These are phyloP conservation scores for Exophiala oligosperma DNA, from an alignment of 2,329 filamentous ascomycete genomes.

Conservation along the genomic window DNA sequence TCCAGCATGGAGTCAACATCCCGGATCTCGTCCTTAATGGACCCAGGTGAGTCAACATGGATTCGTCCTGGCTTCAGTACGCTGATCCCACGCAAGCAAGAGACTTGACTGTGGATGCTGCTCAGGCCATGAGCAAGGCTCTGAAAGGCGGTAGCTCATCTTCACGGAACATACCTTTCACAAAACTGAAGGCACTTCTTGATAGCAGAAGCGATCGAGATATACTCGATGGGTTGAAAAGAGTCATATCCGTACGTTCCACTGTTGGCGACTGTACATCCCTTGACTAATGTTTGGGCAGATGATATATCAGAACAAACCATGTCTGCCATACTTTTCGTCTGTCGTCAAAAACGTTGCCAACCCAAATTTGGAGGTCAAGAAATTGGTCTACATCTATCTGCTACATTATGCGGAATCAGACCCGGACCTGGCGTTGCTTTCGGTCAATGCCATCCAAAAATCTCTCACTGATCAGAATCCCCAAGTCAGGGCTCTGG, in stretches of 20 bases:
- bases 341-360: constrained; percentile 97
- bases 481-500: constrained; percentile 86
- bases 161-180: constrained; percentile 68
- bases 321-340: constrained; percentile 92
- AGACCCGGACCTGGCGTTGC: constrained; percentile 89
- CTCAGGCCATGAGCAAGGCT: constrained; percentile 72
- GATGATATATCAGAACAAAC: constrained; percentile 94
- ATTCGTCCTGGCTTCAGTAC: constrained; percentile 22
- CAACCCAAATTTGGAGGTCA: constrained; percentile 89
- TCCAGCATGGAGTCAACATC: constrained; percentile 88
- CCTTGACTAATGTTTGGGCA: constrained; percentile 40
- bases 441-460: constrained; percentile 98
- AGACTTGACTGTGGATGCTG: constrained; percentile 95
- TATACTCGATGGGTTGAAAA: constrained; percentile 84
- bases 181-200: constrained; percentile 89
- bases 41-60: constrained; percentile 66
- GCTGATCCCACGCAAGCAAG: constrained; percentile 62
- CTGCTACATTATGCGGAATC: constrained; percentile 94
- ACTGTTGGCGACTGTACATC: not conserved
- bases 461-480: constrained; percentile 93
- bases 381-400: constrained; percentile 98
- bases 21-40: constrained; percentile 87
- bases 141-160: constrained; percentile 59
- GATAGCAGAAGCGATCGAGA: constrained; percentile 93
- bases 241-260: constrained; percentile 73